Evolutionary conservation across 73 alveolate species (phyloP).

Genomic region (Tetrahymena elliotti): DNA sequence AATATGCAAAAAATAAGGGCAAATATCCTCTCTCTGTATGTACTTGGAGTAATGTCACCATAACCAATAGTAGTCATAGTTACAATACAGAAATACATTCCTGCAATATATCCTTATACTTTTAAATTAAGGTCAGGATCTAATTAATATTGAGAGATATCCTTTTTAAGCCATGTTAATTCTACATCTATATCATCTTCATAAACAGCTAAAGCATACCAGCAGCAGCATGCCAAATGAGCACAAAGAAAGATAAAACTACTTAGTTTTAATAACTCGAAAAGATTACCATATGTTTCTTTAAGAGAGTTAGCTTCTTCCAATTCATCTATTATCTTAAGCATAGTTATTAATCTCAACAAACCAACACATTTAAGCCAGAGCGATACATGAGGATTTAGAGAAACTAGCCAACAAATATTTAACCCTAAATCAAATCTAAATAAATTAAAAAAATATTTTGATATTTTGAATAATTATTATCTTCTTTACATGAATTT

Average conservation of each 20-base stretch:
- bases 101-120: slow-evolving; percentile 32
- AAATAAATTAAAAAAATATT: not conserved
- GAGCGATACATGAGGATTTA: not conserved
- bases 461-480: not conserved
- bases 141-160: not conserved
- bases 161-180: not conserved
- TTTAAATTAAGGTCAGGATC: not conserved
- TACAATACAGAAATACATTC: slow-evolving; percentile 56
- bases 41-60: slow-evolving; percentile 58
- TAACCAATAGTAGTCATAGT: slow-evolving; percentile 68
- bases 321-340: not conserved
- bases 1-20: slow-evolving; percentile 41
- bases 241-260: not conserved
- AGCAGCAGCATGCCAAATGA: not conserved
- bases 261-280: not conserved
- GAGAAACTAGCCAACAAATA: not conserved
- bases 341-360: not conserved
- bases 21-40: slow-evolving; percentile 41
- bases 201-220: not conserved
- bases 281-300: not conserved
- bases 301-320: not conserved
- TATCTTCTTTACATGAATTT: not conserved
- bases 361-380: not conserved
- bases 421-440: not conserved
- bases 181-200: not conserved